Conservation (phyloP, 1,284 basidiomycete genomes). For the Marasmius sp. region DNA sequence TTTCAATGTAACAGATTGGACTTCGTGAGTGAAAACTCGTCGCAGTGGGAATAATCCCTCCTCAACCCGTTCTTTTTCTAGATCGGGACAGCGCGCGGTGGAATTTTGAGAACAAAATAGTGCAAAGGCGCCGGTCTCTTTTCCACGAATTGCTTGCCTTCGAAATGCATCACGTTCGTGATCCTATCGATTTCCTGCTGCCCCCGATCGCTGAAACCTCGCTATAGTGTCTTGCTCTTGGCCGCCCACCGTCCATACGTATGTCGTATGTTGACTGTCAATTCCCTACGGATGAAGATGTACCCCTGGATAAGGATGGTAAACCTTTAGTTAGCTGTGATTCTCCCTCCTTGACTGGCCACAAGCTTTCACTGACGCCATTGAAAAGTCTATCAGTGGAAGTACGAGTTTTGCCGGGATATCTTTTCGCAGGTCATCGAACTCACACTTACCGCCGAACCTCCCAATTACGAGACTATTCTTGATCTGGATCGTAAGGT, state of each 20-base stretch:
- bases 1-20: slow-evolving; percentile 41
- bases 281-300: slow-evolving; percentile 50
- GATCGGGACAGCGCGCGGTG: slow-evolving; percentile 64
- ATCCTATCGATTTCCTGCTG: neutral
- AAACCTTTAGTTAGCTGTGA: slow-evolving; percentile 48
- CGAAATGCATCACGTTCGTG: slow-evolving; percentile 49
- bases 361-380: neutral
- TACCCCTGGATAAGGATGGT: slow-evolving; percentile 46
- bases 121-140: slow-evolving; percentile 51
- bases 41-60: neutral
- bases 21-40: slow-evolving; percentile 41
- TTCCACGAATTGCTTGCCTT: slow-evolving; percentile 60
- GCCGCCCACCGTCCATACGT: slow-evolving; percentile 55
- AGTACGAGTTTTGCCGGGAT: slow-evolving; percentile 49
- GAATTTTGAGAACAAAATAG: slow-evolving; percentile 51
- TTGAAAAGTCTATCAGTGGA: slow-evolving; percentile 42
- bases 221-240: slow-evolving; percentile 48
- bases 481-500: slow-evolving; percentile 59
- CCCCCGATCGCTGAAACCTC: slow-evolving; percentile 5
- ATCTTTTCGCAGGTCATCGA: slow-evolving; percentile 49
- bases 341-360: slow-evolving; percentile 14
- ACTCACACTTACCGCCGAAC: slow-evolving; percentile 47
- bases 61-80: slow-evolving; percentile 22
- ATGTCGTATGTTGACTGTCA: slow-evolving; percentile 59
- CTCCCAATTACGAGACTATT: slow-evolving; percentile 53